Percentiles rank a stretch among this genome's conserved stretches.
These are phyloP conservation scores for Verbascum thapsus DNA, from an alignment of 257 asterid genomes.

Conservation along the genomic window DNA sequence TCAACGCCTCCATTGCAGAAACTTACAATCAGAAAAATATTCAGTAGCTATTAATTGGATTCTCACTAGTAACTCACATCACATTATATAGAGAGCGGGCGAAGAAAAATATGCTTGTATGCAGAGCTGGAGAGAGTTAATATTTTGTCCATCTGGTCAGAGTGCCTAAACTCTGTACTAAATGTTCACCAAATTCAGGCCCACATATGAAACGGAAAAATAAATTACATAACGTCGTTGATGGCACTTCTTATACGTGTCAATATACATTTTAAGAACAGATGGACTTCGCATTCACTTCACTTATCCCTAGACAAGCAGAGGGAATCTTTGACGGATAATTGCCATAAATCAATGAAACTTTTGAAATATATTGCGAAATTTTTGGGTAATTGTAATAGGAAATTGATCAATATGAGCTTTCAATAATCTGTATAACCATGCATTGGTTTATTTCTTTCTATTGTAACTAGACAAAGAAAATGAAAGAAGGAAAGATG, in stretches of 20 bases:
- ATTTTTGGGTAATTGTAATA: neutral
- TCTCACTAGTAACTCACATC: conserved; percentile 17
- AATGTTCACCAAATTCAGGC: conserved; percentile 32
- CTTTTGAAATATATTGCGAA: neutral
- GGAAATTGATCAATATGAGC: conserved; percentile 23
- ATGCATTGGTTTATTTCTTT: conserved; percentile 13
- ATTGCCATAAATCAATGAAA: conserved; percentile 19
- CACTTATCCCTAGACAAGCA: conserved; percentile 14
- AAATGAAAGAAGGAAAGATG: conserved; percentile 17
- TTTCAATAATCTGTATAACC: neutral
- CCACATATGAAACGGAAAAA: conserved; percentile 29
- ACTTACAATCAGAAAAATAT: conserved; percentile 1
- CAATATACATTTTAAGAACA: conserved; percentile 21
- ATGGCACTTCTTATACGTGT: conserved; percentile 30
- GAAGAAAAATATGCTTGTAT: conserved; percentile 19
- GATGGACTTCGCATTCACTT: conserved; percentile 11
- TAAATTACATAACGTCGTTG: conserved; percentile 28
- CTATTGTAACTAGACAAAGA: neutral
- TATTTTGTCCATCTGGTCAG: conserved; percentile 38
- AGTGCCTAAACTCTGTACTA: conserved; percentile 33
- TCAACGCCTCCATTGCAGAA: conserved; percentile 33
- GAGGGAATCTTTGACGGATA: conserved; percentile 24
- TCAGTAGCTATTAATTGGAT: conserved; percentile 20
- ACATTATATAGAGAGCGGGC: conserved; percentile 27
- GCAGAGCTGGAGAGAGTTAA: conserved; percentile 29